Percentiles rank a stretch among this genome's conserved stretches.
Conservation (phyloP, 2,329 filamentous ascomycete species). For the Claviceps purpurea region DNA sequence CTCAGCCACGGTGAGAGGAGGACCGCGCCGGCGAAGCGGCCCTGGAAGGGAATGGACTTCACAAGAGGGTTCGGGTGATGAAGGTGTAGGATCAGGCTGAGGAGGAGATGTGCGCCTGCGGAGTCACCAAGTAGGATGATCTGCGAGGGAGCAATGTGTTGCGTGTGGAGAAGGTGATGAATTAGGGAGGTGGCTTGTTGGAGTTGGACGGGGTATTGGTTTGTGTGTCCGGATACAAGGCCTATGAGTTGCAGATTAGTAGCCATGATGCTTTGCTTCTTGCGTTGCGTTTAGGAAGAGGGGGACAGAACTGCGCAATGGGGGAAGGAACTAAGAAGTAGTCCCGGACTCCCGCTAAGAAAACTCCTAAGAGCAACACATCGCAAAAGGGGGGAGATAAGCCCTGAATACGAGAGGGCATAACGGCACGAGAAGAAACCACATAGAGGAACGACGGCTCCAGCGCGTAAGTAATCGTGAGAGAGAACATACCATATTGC, state of each 20-base stretch:
- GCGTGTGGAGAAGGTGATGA: not conserved
- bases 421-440: too few relatives aligned
- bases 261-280: not conserved
- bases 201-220: constrained; percentile 4
- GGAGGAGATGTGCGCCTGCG: constrained; percentile 3
- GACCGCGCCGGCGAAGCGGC: constrained; percentile 2
- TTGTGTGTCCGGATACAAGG: not conserved
- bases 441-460: too few relatives aligned
- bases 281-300: too few relatives aligned
- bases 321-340: not conserved
- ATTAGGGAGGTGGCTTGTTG: constrained; percentile 2
- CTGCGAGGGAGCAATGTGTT: not conserved
- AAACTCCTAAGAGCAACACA: too few relatives aligned
- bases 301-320: not conserved
- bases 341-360: not conserved
- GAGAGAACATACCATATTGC: constrained; percentile 1
- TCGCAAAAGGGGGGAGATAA: too few relatives aligned
- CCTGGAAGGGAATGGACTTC: not conserved
- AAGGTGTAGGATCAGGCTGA: constrained; percentile 2
- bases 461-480: not conserved
- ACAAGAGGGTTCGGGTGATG: constrained; percentile 2
- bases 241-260: not conserved
- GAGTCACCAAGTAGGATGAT: constrained; percentile 5
- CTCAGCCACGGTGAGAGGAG: constrained; percentile 5
- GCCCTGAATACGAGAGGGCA: too few relatives aligned